phyloP scores from a whole-genome alignment of 345 rosid species.

The Eucalyptus sp. region DNA sequence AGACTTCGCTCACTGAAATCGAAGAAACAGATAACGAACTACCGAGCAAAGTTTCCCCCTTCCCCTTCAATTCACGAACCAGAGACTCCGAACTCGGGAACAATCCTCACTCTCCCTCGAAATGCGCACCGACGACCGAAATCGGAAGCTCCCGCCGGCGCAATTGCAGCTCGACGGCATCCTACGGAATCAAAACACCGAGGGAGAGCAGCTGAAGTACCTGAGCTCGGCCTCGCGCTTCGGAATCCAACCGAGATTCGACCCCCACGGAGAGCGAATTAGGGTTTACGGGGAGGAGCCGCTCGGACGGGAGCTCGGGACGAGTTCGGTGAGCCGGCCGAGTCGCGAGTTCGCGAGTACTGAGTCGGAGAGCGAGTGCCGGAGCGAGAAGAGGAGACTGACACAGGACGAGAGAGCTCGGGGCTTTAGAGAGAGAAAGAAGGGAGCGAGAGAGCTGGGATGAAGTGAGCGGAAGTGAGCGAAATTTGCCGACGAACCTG shows the following conservation, averaged over 20 bases:
- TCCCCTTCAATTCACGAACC: neutral
- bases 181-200: neutral
- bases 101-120: neutral
- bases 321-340: conserved; percentile 10
- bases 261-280: neutral
- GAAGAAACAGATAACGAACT: neutral
- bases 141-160: neutral
- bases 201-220: neutral
- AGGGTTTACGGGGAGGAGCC: conserved; percentile 28
- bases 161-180: neutral
- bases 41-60: neutral
- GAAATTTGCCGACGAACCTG: conserved; percentile 49
- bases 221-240: neutral
- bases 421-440: conserved; percentile 2
- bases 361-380: neutral
- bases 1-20: neutral
- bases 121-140: neutral
- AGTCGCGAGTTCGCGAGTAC: neutral
- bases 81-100: neutral
- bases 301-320: conserved; percentile 9
- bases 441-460: neutral
- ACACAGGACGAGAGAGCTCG: conserved; percentile 7
- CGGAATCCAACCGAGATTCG: conserved; percentile 3
- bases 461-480: conserved; percentile 35
- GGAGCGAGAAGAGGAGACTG: conserved; percentile 26